Evolutionary conservation across 2,329 filamentous ascomycete genomes (phyloP), one percentile per base, ranked within the genome.

Genomic region (Zymoseptoria pseudotritici): DNA sequence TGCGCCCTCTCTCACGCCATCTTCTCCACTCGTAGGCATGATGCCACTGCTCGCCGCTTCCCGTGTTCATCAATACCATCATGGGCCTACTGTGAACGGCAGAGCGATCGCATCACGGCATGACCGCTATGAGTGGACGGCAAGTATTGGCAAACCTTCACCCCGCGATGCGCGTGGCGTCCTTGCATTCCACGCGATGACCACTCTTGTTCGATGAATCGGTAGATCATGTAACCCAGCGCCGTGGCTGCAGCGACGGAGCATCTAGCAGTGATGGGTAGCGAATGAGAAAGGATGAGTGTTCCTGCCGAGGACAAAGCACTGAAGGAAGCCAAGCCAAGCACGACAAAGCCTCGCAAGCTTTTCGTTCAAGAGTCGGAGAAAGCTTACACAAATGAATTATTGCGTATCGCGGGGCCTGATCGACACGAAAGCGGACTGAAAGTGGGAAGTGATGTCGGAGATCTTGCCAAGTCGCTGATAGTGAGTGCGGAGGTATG

Each of bases 191-290:
- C 17, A 13, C 36, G 36, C 36, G 36, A 42, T 13, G 36, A 24
- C 22, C 11, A 5, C 11, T 42, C 36, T 3, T 42, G 36, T 5
- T 42, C 36, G 36, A 13, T 42, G 17, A 6, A 11, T 3, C 17
- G 36, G 10, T 17, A 11, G 36, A 42, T 42, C 36, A 42, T 42
- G 10, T 42, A 42, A 17, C 10, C 36, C 17, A 42, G 17, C 9
- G 36, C 5, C 2, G 31, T 36, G 31, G 31, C 31, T 36, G 31
- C 31, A 36, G 58, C n/a, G 20, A 55, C 58, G 20, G 58, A 51
- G 54, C 61, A 63, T 61, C 61, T 65, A 7, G 46, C 63, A 11
- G 17, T 42, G 36, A 42, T 17, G 10, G 11, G 17, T 11, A 42
- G 36, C 36, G 36, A 42, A 42, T 42, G 36, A 42, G 54, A 36